Conservation (phyloP, 768 basidiomycete species). For the Lentinus tigrinus region DNA sequence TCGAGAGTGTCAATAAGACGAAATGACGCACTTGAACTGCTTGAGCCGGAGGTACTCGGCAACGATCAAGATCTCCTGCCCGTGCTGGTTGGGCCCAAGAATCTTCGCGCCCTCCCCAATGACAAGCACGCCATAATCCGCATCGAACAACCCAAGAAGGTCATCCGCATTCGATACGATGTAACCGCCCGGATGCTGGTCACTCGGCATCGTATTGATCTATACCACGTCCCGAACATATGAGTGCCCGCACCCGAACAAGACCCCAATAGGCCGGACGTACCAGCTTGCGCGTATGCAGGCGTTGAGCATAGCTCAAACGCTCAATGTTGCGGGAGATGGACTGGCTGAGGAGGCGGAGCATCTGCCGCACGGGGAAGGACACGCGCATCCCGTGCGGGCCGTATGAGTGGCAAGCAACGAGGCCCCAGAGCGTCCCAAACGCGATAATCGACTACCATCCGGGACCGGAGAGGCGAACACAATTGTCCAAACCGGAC, state of each 20-base stretch:
- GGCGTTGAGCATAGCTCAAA: constrained; percentile 70
- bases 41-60: constrained; percentile 78
- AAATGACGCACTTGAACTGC: constrained; percentile 57
- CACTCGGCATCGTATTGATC: constrained; percentile 71
- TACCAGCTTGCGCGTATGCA: constrained; percentile 77
- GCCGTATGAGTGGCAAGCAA: constrained; percentile 79
- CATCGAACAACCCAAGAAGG: constrained; percentile 73
- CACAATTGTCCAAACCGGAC: neutral
- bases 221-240: constrained; percentile 25
- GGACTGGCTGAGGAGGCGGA: constrained; percentile 74
- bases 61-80: constrained; percentile 76
- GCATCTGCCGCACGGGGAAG: constrained; percentile 81
- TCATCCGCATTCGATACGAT: constrained; percentile 82
- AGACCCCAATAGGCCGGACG: constrained; percentile 11
- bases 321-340: constrained; percentile 80
- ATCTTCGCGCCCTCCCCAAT: constrained; percentile 73
- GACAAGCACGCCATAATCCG: constrained; percentile 70
- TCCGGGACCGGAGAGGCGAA: neutral
- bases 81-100: constrained; percentile 65
- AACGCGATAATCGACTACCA: constrained; percentile 77
- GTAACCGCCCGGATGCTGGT: constrained; percentile 70
- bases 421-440: constrained; percentile 76
- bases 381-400: constrained; percentile 79
- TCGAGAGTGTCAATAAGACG: neutral
- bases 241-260: neutral